Evolutionary conservation across 306 rosid genomes (phyloP).

Genomic region (Dicorynia guianensis): DNA sequence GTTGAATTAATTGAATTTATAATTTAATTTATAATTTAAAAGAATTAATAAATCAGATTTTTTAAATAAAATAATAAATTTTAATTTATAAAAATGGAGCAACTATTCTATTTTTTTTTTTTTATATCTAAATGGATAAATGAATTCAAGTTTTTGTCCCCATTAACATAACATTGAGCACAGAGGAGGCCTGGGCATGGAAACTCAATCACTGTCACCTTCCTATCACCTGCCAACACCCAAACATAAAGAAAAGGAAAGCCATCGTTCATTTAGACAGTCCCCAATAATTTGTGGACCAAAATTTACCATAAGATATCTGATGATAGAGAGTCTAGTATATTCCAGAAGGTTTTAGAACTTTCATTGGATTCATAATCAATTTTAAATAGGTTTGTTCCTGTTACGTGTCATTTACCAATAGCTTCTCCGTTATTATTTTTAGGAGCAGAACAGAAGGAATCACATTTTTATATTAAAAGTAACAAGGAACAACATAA

Average conservation of each 20-base stretch:
- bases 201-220: not conserved
- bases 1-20: too few species aligned
- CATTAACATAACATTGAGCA: too few species aligned
- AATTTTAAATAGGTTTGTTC: too few species aligned
- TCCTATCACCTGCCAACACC: not conserved
- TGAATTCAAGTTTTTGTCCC: too few species aligned
- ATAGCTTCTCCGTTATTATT: not conserved
- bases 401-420: not conserved
- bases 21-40: too few species aligned
- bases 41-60: too few species aligned
- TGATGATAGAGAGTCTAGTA: constrained; percentile 16
- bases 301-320: not conserved
- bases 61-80: too few species aligned
- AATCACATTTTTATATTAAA: not conserved
- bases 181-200: constrained; percentile 3
- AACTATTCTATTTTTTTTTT: too few species aligned
- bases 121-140: too few species aligned
- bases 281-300: constrained; percentile 31
- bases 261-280: not conserved
- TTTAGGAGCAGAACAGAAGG: not conserved
- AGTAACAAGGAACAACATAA: not conserved
- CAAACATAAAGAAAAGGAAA: not conserved
- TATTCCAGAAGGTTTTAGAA: constrained; percentile 38
- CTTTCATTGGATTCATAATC: not conserved
- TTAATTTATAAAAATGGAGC: too few species aligned